phyloP scores from a whole-genome alignment of 352 stramenopile genomes.

The Phytophthora ohioensis region DNA sequence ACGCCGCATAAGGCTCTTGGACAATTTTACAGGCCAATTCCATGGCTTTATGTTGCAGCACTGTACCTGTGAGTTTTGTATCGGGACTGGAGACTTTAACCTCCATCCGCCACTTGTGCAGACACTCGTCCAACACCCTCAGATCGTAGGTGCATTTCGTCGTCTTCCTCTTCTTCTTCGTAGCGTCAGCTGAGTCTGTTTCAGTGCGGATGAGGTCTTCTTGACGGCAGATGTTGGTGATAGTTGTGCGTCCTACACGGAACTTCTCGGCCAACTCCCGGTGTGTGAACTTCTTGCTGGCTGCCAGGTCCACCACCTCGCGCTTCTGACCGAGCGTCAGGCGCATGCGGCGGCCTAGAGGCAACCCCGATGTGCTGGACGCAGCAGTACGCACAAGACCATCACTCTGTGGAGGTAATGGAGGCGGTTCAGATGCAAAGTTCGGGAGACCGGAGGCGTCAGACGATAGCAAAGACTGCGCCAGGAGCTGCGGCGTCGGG shows the following conservation, averaged over 20 bases:
- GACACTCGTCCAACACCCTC: slow-evolving; percentile 80
- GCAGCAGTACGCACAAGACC: slow-evolving; percentile 4
- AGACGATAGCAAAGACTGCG: neutral
- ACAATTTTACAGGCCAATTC: slow-evolving; percentile 82
- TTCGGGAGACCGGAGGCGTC: slow-evolving; percentile 1
- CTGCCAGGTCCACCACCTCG: slow-evolving; percentile 84
- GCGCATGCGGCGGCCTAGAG: slow-evolving; percentile 62
- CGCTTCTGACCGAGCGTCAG: slow-evolving; percentile 87
- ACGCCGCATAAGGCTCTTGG: slow-evolving; percentile 69
- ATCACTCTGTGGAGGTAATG: slow-evolving; percentile 22
- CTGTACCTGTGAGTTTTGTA: slow-evolving; percentile 80
- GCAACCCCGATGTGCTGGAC: slow-evolving; percentile 19
- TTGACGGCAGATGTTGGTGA: slow-evolving; percentile 90
- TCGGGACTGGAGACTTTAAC: slow-evolving; percentile 82
- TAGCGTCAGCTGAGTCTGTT: slow-evolving; percentile 86
- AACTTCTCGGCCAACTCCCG: slow-evolving; percentile 87
- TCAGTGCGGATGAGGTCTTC: slow-evolving; percentile 84
- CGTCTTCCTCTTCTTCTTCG: slow-evolving; percentile 90
- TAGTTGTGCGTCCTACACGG: slow-evolving; percentile 79
- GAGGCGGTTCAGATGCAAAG: slow-evolving; percentile 2
- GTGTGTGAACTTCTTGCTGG: slow-evolving; percentile 89
- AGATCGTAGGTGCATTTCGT: slow-evolving; percentile 88
- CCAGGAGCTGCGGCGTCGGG: neutral
- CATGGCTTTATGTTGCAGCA: slow-evolving; percentile 88
- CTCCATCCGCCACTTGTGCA: slow-evolving; percentile 92